These are phyloP conservation scores for Aspergillus japonicus DNA, from an alignment of 2,329 filamentous ascomycete genomes.

Conservation along the genomic window DNA sequence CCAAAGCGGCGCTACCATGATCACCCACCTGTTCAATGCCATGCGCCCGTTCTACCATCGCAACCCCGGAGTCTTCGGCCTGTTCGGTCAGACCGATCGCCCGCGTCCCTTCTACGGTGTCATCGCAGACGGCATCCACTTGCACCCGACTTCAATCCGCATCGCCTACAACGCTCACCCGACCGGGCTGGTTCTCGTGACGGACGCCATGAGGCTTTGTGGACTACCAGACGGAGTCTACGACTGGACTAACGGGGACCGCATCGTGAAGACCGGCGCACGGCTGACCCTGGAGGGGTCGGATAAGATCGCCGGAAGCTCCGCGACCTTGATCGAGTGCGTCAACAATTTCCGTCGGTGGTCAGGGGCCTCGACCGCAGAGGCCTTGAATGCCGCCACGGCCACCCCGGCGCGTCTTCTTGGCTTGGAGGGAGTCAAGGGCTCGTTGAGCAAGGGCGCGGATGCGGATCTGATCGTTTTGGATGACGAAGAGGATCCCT, in stretches of 20 bases:
- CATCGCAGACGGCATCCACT: slow-evolving; percentile 85
- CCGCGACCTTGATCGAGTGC: slow-evolving; percentile 45
- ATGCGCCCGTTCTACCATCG: slow-evolving; percentile 90
- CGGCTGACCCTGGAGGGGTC: slow-evolving; percentile 75
- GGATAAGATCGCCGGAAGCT: slow-evolving; percentile 72
- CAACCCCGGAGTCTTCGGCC: slow-evolving; percentile 85
- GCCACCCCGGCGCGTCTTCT: slow-evolving; percentile 41
- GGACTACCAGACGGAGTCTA: slow-evolving; percentile 82
- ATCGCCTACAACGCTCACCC: slow-evolving; percentile 87
- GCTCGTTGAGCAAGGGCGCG: slow-evolving; percentile 38
- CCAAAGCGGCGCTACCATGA: slow-evolving; percentile 76
- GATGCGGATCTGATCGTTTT: slow-evolving; percentile 45
- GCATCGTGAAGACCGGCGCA: slow-evolving; percentile 61
- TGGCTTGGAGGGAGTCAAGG: slow-evolving; percentile 41
- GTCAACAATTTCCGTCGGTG: slow-evolving; percentile 47
- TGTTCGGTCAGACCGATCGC: slow-evolving; percentile 66
- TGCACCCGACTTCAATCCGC: slow-evolving; percentile 84
- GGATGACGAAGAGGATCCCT: slow-evolving; percentile 33
- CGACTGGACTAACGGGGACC: slow-evolving; percentile 74
- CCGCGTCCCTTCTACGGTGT: slow-evolving; percentile 75
- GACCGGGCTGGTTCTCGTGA: slow-evolving; percentile 81
- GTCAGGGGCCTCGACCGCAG: slow-evolving; percentile 40
- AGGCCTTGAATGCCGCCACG: slow-evolving; percentile 42
- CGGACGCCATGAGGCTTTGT: slow-evolving; percentile 85
- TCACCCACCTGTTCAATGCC: slow-evolving; percentile 91